phyloP scores from a whole-genome alignment of 2,329 filamentous ascomycete genomes.

The Elsinoe arachidis region DNA sequence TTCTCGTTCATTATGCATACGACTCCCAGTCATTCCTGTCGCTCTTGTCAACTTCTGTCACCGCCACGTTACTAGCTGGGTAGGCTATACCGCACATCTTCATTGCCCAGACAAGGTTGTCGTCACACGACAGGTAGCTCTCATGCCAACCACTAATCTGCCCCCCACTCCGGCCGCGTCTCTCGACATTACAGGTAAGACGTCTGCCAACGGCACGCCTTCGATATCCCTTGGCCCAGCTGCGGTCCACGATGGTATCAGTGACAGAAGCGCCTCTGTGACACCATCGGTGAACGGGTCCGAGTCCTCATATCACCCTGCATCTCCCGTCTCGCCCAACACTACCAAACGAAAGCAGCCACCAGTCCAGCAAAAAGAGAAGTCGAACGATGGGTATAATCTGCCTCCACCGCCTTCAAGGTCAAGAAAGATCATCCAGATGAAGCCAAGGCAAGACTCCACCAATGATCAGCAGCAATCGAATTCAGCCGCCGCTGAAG shows the following conservation, averaged over 20 bases:
- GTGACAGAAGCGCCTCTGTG: constrained; percentile 40
- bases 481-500: constrained; percentile 15
- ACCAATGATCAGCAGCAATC: constrained; percentile 27
- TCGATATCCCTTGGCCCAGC: constrained; percentile 71
- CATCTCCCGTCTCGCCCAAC: constrained; percentile 36
- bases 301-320: constrained; percentile 43
- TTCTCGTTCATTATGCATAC: constrained; percentile 1
- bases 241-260: constrained; percentile 43
- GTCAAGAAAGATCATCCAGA: constrained; percentile 94
- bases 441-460: constrained; percentile 58
- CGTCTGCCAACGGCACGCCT: constrained; percentile 50
- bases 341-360: constrained; percentile 24
- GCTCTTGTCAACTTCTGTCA: neutral
- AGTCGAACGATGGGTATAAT: constrained; percentile 58
- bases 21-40: neutral
- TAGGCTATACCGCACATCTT: neutral
- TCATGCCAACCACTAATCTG: constrained; percentile 57
- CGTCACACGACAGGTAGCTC: constrained; percentile 8
- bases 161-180: constrained; percentile 74
- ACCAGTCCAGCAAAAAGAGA: constrained; percentile 21
- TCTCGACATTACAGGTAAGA: constrained; percentile 66
- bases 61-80: neutral
- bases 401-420: constrained; percentile 87
- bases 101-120: neutral
- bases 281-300: constrained; percentile 41